Evolutionary conservation across 495 filamentous ascomycete species (phyloP).

Genomic region (Parathielavia appendiculata): DNA sequence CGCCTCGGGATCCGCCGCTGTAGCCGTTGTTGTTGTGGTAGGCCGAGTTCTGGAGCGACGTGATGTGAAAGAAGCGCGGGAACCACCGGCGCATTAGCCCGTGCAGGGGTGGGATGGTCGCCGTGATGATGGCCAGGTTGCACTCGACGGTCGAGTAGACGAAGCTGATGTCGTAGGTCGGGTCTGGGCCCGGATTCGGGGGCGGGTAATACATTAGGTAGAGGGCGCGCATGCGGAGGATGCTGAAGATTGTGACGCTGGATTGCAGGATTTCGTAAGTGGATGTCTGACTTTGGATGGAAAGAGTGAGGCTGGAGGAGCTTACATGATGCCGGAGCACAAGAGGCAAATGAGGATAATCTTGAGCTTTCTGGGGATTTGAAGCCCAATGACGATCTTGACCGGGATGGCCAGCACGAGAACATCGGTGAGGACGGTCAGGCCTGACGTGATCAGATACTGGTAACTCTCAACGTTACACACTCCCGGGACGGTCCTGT

Average conservation of each 20-base stretch:
- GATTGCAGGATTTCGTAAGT: too few species aligned
- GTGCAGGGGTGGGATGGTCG: slow-evolving; percentile 24
- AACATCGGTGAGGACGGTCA: slow-evolving; percentile 47
- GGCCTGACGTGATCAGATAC: slow-evolving; percentile 35
- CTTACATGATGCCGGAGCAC: slow-evolving; percentile 40
- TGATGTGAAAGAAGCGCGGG: slow-evolving; percentile 14
- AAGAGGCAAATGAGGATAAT: slow-evolving; percentile 43
- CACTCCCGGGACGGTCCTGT: slow-evolving; percentile 32
- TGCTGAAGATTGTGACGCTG: slow-evolving; percentile 37
- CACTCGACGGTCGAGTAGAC: slow-evolving; percentile 39
- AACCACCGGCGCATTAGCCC: slow-evolving; percentile 21
- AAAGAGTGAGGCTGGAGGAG: too few species aligned
- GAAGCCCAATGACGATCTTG: slow-evolving; percentile 44
- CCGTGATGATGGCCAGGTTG: slow-evolving; percentile 41
- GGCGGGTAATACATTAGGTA: slow-evolving; percentile 19
- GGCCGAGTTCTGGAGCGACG: neutral
- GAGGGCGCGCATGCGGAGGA: slow-evolving; percentile 19
- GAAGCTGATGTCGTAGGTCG: slow-evolving; percentile 33
- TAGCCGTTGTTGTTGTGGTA: neutral
- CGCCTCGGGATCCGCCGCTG: neutral
- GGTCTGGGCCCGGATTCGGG: slow-evolving; percentile 10
- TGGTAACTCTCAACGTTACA: slow-evolving; percentile 46
- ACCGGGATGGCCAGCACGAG: slow-evolving; percentile 45
- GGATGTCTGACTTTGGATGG: too few species aligned
- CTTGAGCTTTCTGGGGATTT: slow-evolving; percentile 42